Base-by-base conservation (phyloP, 768 basidiomycete species). In the Lyophyllum shimeji region DNA sequence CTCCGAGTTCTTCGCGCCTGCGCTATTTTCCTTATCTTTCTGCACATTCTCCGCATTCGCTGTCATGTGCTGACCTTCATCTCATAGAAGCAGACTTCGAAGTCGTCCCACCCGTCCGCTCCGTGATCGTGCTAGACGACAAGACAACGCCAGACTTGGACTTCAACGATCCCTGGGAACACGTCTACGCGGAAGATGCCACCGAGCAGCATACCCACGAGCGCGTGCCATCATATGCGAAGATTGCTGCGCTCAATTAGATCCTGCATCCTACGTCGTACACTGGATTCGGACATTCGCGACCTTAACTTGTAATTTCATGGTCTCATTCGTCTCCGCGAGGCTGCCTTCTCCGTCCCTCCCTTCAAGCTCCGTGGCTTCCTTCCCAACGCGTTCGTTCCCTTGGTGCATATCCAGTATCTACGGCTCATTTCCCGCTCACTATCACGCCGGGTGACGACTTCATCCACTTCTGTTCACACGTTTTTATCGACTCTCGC, bases 71-170 rank as follows among this genome's bases (percentile, higher is more conserved):
- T 46, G 12, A 51, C 24, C 27, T 23, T 44, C n/a, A 59, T 55
- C 39, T 29, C 18, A 21, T 59, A 77, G 82, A 75, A 24, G 74
- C 74, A 34, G 84, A 84, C 52, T 86, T 83, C 59, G 84, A 85
- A 69, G 64, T 85, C 23, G 69, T 86, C 11, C 82, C 83, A 3
- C 73, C 71, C 31, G 65, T 82, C 42, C 81, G 76, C 27, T 74
- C 79, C 31, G 84, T 86, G 45, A 83, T 86, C 56, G 82, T 75
- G 25, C 70, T 86, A 39, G 84, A 85, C 60, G 85, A 86, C 58
- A 57, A 66, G 17, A 57, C 62, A 24, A 60, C 67, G 7, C 70
- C 68, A 27, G 80, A 81, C 55, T 66, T 76, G 52, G 67, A 71
- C 18, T 53, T 74, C 18, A 82, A 83, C 55, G 84, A 86, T 60